phyloP scores from a whole-genome alignment of 441 rosid species.

The Theobroma grandiflorum region DNA sequence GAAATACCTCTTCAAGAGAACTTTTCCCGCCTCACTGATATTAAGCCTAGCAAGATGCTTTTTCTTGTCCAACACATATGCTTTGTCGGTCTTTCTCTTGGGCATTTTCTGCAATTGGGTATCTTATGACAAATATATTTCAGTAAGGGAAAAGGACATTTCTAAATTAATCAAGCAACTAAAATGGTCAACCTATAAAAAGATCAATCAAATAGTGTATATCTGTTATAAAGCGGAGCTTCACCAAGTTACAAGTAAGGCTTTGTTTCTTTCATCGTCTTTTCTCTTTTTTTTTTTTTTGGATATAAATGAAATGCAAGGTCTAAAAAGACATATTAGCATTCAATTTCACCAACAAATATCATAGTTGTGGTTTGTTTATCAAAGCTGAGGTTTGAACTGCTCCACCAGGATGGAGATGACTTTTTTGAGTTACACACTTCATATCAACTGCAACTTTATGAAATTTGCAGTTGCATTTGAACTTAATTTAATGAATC shows the following conservation, averaged over 20 bases:
- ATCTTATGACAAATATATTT: constrained; percentile 62
- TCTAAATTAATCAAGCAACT: background rate
- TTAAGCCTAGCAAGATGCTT: constrained; percentile 92
- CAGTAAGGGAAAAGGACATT: constrained; percentile 32
- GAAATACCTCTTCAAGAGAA: constrained; percentile 77
- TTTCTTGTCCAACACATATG: constrained; percentile 87
- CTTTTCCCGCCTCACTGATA: constrained; percentile 76
- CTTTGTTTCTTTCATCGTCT: background rate
- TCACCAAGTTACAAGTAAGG: background rate
- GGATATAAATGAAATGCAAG: background rate
- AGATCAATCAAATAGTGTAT: constrained; percentile 9
- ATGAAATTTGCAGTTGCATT: background rate
- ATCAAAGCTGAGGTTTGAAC: background rate
- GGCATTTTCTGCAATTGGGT: constrained; percentile 99
- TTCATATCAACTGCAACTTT: background rate
- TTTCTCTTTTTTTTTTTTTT: background rate
- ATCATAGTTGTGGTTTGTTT: background rate
- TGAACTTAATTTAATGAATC: background rate
- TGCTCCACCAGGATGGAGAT: background rate
- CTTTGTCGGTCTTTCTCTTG: constrained; percentile 89
- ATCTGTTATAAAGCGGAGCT: background rate
- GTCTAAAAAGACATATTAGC: background rate
- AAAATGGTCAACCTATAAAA: background rate
- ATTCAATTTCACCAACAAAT: background rate
- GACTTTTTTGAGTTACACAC: background rate